Conservation (phyloP, 768 basidiomycete genomes). For the Boletales sp. region DNA sequence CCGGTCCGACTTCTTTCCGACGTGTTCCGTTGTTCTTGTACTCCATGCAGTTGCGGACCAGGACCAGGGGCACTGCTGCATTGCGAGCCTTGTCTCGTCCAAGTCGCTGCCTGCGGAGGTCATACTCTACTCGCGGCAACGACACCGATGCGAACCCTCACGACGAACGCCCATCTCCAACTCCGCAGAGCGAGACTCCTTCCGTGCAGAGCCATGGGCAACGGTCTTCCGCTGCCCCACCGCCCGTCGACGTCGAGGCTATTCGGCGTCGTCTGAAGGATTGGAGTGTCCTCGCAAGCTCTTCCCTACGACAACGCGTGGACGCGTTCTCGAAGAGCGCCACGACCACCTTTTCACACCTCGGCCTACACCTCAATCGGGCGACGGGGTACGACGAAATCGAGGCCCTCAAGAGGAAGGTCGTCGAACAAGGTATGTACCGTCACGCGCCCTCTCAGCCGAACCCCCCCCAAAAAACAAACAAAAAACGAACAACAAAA, state of each 20-base stretch:
- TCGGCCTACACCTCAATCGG: slow-evolving; percentile 78
- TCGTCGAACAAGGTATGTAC: slow-evolving; percentile 75
- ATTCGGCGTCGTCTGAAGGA: slow-evolving; percentile 38
- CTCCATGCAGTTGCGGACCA: neutral
- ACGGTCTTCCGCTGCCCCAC: neutral
- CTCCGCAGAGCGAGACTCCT: neutral
- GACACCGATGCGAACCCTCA: neutral
- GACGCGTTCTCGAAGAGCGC: slow-evolving; percentile 58
- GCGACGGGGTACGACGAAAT: slow-evolving; percentile 93
- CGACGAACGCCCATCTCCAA: slow-evolving; percentile 3
- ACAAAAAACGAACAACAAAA: too few relatives aligned
- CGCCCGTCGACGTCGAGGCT: slow-evolving; percentile 25
- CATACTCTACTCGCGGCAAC: slow-evolving; percentile 6
- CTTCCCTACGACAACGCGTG: slow-evolving; percentile 44
- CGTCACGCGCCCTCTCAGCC: neutral
- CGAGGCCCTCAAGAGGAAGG: slow-evolving; percentile 71
- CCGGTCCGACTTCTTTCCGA: neutral
- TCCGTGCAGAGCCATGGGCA: slow-evolving; percentile 1
- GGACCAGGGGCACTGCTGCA: neutral
- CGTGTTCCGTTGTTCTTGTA: neutral
- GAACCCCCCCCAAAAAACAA: too few relatives aligned
- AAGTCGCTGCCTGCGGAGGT: neutral
- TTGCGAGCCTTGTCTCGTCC: slow-evolving; percentile 13
- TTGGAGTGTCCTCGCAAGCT: slow-evolving; percentile 40
- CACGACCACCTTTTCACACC: slow-evolving; percentile 59